These are phyloP conservation scores for Paramecium tetraurelia DNA, from an alignment of 73 alveolate genomes.

Conservation along the genomic window DNA sequence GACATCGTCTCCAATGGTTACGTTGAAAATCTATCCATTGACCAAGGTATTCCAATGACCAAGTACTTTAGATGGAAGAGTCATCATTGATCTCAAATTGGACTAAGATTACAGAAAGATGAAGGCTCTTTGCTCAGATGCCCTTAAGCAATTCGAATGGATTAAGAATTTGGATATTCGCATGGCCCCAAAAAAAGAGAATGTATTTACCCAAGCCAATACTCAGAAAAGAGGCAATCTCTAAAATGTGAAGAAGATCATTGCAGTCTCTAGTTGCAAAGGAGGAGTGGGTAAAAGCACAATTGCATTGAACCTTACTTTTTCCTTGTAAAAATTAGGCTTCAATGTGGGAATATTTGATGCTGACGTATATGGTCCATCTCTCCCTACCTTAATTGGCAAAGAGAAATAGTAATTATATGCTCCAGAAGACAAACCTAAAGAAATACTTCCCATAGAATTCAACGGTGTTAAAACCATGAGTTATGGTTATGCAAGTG, in stretches of 20 bases:
- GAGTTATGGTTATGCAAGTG: slow-evolving; percentile 84
- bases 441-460: slow-evolving; percentile 75
- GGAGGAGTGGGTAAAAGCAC: slow-evolving; percentile 98
- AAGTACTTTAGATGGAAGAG: slow-evolving; percentile 43
- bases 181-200: slow-evolving; percentile 74
- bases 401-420: slow-evolving; percentile 62
- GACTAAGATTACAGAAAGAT: slow-evolving; percentile 81
- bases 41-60: not conserved
- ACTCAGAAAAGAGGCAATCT: slow-evolving; percentile 59
- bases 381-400: slow-evolving; percentile 85
- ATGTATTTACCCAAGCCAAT: slow-evolving; percentile 41
- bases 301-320: slow-evolving; percentile 91
- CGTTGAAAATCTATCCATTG: not conserved
- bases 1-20: not conserved
- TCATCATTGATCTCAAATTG: slow-evolving; percentile 66
- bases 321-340: slow-evolving; percentile 74
- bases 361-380: slow-evolving; percentile 93
- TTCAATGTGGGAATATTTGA: slow-evolving; percentile 85
- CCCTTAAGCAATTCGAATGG: slow-evolving; percentile 75
- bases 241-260: slow-evolving; percentile 71
- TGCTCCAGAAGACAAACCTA: slow-evolving; percentile 78
- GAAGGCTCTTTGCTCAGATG: slow-evolving; percentile 64
- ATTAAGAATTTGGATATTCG: slow-evolving; percentile 63
- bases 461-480: slow-evolving; percentile 87
- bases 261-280: slow-evolving; percentile 90